Conservation (phyloP, 148 eudicot genomes). For the Tetragonia tetragonoides region DNA sequence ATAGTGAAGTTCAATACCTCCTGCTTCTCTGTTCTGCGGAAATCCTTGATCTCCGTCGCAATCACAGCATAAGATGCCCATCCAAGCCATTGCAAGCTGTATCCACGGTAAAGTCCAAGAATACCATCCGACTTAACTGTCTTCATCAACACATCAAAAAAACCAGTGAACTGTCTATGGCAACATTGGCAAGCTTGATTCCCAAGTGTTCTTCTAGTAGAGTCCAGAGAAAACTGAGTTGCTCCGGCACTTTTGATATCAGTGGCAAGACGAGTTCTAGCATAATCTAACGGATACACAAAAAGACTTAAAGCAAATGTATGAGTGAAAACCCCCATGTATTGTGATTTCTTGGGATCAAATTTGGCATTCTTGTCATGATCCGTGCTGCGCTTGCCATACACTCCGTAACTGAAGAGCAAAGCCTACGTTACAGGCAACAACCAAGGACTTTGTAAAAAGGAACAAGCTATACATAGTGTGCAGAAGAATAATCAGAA, state of each 20-base stretch:
- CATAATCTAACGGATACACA: constrained; percentile 18
- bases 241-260: constrained; percentile 14
- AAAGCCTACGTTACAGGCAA: constrained; percentile 19
- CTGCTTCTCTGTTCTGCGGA: neutral
- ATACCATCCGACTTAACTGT: constrained; percentile 26
- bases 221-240: constrained; percentile 15
- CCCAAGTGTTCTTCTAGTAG: neutral
- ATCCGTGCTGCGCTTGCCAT: neutral
- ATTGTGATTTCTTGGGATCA: neutral
- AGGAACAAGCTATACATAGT: neutral
- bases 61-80: neutral
- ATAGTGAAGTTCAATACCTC: neutral
- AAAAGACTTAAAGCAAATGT: neutral
- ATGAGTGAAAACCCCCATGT: neutral
- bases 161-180: constrained; percentile 25
- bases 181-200: neutral
- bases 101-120: constrained; percentile 32
- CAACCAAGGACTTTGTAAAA: neutral
- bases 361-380: constrained; percentile 1
- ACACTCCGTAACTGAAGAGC: neutral
- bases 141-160: constrained; percentile 26
- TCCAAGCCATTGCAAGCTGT: constrained; percentile 12
- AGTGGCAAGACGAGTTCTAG: constrained; percentile 18
- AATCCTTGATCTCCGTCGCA: neutral
- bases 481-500: neutral